Conservation (phyloP, 2,329 filamentous ascomycete species). For the Phialophora verrucosa region DNA sequence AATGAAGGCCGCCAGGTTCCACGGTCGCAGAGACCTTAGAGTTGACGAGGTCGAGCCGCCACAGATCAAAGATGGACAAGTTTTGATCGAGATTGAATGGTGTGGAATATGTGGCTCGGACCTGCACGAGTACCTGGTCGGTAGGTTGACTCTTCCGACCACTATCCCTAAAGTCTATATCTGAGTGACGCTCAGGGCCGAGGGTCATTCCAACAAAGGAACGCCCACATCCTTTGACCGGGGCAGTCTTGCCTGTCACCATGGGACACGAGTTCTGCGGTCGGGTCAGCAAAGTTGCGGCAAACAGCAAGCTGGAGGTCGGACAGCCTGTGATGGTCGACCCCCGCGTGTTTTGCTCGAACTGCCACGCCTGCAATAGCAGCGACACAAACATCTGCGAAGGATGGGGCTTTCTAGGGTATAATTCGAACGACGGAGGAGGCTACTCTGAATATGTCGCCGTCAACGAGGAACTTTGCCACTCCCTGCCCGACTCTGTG, state of each 20-base stretch:
- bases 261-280: conserved; percentile 62
- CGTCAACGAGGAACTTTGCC: conserved; percentile 53
- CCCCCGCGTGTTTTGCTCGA: conserved; percentile 60
- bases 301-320: conserved; percentile 51
- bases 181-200: conserved; percentile 18
- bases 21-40: conserved; percentile 52
- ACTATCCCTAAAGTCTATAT: background rate
- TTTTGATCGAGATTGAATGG: conserved; percentile 44
- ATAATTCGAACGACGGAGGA: conserved; percentile 55
- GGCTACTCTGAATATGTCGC: conserved; percentile 58
- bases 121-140: conserved; percentile 55
- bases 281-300: conserved; percentile 55
- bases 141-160: conserved; percentile 46
- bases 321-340: conserved; percentile 57
- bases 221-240: conserved; percentile 59
- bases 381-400: conserved; percentile 60
- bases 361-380: conserved; percentile 57
- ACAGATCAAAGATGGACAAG: conserved; percentile 47
- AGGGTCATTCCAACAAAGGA: conserved; percentile 51
- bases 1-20: conserved; percentile 54
- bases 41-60: conserved; percentile 52
- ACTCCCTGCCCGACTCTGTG: conserved; percentile 56
- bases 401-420: conserved; percentile 58
- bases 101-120: conserved; percentile 42
- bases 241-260: conserved; percentile 56